Evolutionary conservation across 129 eudicot species (phyloP).

Genomic region (Oenanthe sinensis): DNA sequence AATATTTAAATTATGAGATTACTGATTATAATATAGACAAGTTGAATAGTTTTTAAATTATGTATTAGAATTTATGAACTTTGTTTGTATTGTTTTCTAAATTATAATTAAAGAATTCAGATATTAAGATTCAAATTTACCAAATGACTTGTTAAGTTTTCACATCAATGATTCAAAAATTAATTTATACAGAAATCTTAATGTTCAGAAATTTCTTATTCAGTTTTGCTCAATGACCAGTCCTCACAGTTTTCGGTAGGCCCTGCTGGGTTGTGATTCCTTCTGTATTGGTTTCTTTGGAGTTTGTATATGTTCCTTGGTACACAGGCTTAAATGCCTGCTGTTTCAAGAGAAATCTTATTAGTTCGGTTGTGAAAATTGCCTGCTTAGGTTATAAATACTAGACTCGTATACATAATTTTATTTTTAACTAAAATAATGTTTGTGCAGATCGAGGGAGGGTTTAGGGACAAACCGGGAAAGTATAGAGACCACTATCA

Average conservation of each 20-base stretch:
- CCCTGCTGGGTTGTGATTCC: neutral
- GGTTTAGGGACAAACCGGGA: conserved; percentile 97
- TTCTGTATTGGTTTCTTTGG: neutral
- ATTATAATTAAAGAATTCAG: too few species aligned
- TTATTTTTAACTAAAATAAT: conserved; percentile 12
- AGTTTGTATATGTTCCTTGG: neutral
- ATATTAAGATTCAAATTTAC: too few species aligned
- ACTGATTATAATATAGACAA: too few species aligned
- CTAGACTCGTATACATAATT: neutral
- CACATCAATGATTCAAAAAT: too few species aligned
- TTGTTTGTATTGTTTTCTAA: too few species aligned
- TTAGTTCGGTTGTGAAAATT: neutral
- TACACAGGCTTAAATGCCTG: neutral
- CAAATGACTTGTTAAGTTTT: too few species aligned
- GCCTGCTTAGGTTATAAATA: neutral
- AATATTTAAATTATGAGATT: too few species aligned
- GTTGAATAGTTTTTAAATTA: too few species aligned
- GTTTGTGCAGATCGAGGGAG: conserved; percentile 59
- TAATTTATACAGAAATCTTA: too few species aligned
- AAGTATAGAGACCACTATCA: conserved; percentile 78
- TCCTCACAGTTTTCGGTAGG: neutral
- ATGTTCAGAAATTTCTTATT: too few species aligned
- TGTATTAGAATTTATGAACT: too few species aligned
- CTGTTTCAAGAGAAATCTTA: neutral
- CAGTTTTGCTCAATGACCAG: too few species aligned